Base-by-base conservation (phyloP, 352 stramenopile species). In the Phytopythium kandeliae region DNA sequence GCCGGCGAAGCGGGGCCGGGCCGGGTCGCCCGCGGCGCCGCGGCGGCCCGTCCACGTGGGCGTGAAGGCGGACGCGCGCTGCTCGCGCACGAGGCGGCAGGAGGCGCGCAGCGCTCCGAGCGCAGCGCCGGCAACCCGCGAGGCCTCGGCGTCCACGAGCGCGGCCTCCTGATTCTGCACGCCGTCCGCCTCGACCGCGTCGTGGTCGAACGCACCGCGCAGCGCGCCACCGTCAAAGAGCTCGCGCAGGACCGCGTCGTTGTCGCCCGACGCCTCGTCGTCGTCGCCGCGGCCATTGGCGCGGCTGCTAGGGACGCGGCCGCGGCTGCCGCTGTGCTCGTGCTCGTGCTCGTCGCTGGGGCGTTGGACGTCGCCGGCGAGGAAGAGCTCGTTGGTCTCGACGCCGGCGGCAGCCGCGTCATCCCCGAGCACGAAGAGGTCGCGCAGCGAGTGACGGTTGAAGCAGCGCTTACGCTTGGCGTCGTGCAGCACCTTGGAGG, bases 401-500 rank as follows among this genome's bases (percentile, higher is more conserved):
- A 85, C 95, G 28, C 81, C 69, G 19, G 77, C 79, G 31, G 89
- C 71, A 0, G 72, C 57, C 47, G 68, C 69, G 35, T 86, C 63
- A 30, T 82, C 67, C 0, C 65, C 86, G 11, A 98, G 69, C 7
- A 96, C 88, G 67, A 99, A 99, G 13, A 99, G 61, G 63, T 99
- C 96, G 15, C 85, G 85, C 35, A 99, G 70, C 51, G 97, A 92
- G 58, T 97, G 94, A 43, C 98, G 91, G 51, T 96, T 98, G 62
- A 99, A 99, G 26, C 98, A 96, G 0, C 96, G 81, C 64, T 95
- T 94, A 53, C 98, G 95, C 58, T 97, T 98, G 25, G 96, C 89
- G 62, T 99, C 95, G 38, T 97, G 90, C 40, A 99, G 68, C 3
- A 99, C 90, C 51, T 97, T 96, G 58, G 97, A 98, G 0, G 96